Evolutionary conservation across 108 stramenopile genomes (phyloP).

Genomic region (Skeletonema potamos): DNA sequence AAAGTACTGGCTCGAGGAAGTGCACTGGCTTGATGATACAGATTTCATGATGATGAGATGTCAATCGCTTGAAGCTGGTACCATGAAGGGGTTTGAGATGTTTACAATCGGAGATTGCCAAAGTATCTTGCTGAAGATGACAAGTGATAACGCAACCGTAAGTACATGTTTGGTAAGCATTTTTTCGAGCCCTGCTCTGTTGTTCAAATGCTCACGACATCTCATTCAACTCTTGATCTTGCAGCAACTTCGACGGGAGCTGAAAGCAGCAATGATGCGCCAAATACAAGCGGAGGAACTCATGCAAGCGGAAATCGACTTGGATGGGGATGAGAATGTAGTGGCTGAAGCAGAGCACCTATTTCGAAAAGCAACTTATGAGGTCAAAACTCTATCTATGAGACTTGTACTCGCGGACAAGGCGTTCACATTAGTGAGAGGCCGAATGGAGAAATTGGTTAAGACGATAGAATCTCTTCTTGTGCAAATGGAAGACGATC

Average conservation of each 20-base stretch:
- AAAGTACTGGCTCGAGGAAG: constrained; percentile 66
- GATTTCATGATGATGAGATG: constrained; percentile 74
- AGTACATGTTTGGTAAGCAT: constrained; percentile 17
- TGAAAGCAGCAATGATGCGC: constrained; percentile 64
- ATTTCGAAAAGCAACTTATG: constrained; percentile 66
- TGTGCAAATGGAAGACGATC: constrained; percentile 64
- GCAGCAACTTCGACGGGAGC: constrained; percentile 61
- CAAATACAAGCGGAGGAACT: constrained; percentile 77
- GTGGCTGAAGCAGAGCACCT: constrained; percentile 84
- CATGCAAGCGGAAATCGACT: constrained; percentile 67
- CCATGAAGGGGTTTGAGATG: constrained; percentile 83
- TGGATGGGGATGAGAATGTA: constrained; percentile 54
- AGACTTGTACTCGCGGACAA: constrained; percentile 77
- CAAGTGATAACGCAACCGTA: constrained; percentile 73
- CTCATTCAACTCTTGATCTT: background rate
- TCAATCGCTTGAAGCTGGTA: constrained; percentile 75
- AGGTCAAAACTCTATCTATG: constrained; percentile 74
- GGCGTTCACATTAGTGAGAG: constrained; percentile 64
- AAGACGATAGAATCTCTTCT: constrained; percentile 72
- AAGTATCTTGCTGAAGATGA: constrained; percentile 83
- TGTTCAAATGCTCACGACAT: background rate
- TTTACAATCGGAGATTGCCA: constrained; percentile 91
- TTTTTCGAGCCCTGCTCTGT: too few species aligned
- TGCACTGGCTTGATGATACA: constrained; percentile 78
- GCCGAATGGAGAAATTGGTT: constrained; percentile 74